Percentiles rank a stretch among this genome's conserved stretches.
These are phyloP conservation scores for Phoma sp. DNA, from an alignment of 2,329 filamentous ascomycete species.

Conservation along the genomic window DNA sequence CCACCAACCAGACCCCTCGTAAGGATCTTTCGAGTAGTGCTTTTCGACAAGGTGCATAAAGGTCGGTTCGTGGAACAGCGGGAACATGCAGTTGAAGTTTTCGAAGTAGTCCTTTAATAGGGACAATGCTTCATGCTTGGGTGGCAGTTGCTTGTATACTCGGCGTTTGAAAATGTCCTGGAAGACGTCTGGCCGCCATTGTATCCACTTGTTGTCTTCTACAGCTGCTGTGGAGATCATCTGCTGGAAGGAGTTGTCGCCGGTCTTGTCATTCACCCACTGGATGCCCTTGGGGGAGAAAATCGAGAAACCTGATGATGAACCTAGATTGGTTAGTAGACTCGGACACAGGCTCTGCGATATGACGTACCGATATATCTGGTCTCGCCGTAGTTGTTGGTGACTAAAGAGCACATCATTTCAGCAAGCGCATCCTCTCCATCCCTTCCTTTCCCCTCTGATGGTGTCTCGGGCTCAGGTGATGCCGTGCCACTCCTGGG, in stretches of 20 bases:
- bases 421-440: slow-evolving; percentile 91
- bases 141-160: slow-evolving; percentile 82
- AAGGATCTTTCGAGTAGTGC: slow-evolving; percentile 91
- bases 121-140: slow-evolving; percentile 86
- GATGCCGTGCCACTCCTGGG: slow-evolving; percentile 61
- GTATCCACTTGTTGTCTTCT: slow-evolving; percentile 93
- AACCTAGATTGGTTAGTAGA: slow-evolving; percentile 63
- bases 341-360: background rate
- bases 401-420: slow-evolving; percentile 98
- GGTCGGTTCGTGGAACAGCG: slow-evolving; percentile 94
- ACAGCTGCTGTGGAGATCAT: slow-evolving; percentile 91
- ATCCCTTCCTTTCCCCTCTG: slow-evolving; percentile 66
- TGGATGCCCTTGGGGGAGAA: slow-evolving; percentile 98
- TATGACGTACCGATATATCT: slow-evolving; percentile 81
- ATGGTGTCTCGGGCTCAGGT: slow-evolving; percentile 55
- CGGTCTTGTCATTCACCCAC: slow-evolving; percentile 98
- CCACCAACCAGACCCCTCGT: slow-evolving; percentile 98
- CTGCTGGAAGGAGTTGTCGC: slow-evolving; percentile 91
- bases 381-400: slow-evolving; percentile 92
- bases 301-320: slow-evolving; percentile 97
- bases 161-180: slow-evolving; percentile 87
- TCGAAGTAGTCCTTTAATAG: slow-evolving; percentile 94
- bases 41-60: slow-evolving; percentile 97
- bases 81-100: slow-evolving; percentile 99
- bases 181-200: slow-evolving; percentile 98